Conservation (phyloP, 1,139 yeast genomes). For the Suhomyces atakaporum region DNA sequence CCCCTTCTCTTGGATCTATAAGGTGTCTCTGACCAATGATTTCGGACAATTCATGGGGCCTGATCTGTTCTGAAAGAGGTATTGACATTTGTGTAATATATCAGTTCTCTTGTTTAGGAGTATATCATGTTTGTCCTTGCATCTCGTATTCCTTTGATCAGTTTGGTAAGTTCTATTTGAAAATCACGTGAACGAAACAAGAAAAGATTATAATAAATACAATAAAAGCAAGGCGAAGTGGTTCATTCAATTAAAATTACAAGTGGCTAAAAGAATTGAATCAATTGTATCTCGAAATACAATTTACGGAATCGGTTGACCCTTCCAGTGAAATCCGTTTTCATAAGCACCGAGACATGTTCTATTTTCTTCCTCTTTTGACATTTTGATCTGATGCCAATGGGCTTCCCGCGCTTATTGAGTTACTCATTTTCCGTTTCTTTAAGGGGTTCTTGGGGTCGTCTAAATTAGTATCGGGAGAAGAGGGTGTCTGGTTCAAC, state of each 20-base stretch:
- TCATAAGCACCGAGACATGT: too few relatives aligned
- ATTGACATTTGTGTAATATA: not conserved
- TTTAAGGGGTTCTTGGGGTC: constrained; percentile 16
- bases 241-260: not conserved
- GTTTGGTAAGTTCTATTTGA: too few relatives aligned
- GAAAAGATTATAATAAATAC: too few relatives aligned
- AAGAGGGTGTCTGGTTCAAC: constrained; percentile 10
- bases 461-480: constrained; percentile 15
- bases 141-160: too few relatives aligned
- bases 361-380: constrained; percentile 14
- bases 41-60: constrained; percentile 31
- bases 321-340: too few relatives aligned
- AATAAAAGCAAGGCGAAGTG: too few relatives aligned
- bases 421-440: constrained; percentile 17
- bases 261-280: not conserved
- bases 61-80: constrained; percentile 28
- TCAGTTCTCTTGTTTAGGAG: too few relatives aligned
- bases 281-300: not conserved
- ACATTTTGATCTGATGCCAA: constrained; percentile 7
- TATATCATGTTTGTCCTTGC: too few relatives aligned
- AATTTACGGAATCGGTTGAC: too few relatives aligned
- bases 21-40: constrained; percentile 46
- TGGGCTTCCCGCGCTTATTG: constrained; percentile 16
- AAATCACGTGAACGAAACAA: too few relatives aligned
- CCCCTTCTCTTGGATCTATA: constrained; percentile 29